These are phyloP conservation scores for Pyricularia sp. DNA, from an alignment of 2,329 filamentous ascomycete genomes.

Conservation along the genomic window DNA sequence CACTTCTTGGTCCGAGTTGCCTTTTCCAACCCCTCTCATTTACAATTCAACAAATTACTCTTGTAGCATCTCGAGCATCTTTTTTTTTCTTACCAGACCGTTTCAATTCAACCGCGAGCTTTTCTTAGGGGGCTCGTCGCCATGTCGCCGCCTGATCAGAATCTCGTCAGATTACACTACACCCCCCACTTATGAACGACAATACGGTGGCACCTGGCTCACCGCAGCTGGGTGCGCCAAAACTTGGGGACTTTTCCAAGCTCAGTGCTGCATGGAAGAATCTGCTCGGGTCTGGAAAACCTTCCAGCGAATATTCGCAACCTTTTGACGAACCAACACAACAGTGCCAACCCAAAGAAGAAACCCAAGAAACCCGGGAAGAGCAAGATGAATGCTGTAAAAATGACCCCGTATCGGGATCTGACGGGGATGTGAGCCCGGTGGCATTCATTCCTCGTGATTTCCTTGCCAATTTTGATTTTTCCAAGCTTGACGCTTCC, in stretches of 20 bases:
- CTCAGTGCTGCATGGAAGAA: background rate
- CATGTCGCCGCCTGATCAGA: conserved; percentile 1
- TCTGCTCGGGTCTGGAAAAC: background rate
- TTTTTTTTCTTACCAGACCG: background rate
- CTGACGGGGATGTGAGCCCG: background rate
- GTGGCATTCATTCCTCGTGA: conserved; percentile 1
- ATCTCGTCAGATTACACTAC: background rate
- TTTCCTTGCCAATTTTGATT: conserved; percentile 1
- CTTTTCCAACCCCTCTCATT: background rate
- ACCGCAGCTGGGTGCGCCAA: background rate
- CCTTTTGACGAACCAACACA: background rate
- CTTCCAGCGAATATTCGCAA: background rate
- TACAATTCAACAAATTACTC: background rate
- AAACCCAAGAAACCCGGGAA: background rate
- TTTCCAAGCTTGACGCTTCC: background rate
- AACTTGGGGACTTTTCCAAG: background rate
- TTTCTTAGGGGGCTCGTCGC: background rate
- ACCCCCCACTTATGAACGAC: background rate
- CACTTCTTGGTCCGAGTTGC: background rate
- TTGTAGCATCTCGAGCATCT: background rate
- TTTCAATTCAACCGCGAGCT: background rate
- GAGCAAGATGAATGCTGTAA: background rate
- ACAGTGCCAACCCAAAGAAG: background rate
- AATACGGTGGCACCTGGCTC: background rate
- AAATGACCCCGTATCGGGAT: background rate